Base-by-base conservation (phyloP, 495 filamentous ascomycete genomes). In the Ramalina intermedia region DNA sequence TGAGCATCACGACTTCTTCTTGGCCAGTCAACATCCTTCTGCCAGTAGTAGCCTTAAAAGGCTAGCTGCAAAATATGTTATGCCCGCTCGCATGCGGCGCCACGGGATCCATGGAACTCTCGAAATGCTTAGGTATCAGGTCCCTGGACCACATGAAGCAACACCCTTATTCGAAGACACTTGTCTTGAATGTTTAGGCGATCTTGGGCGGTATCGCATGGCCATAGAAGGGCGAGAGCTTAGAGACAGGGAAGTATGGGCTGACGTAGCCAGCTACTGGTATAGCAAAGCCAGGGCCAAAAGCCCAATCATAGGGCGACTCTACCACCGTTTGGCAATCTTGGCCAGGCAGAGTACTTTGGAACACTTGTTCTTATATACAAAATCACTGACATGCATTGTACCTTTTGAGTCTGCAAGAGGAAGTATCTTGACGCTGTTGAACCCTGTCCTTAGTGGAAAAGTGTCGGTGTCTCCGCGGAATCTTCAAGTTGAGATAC, bases 281-380 rank as follows among this genome's bases (percentile, higher is more conserved):
- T 94, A 93, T 53, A 78, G 67, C 37, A 82, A 79, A 61, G 85
- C 83, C 4, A 78, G 81, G 5, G 79, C 90, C 56, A 78, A 75
- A 39, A 76, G 68, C 33, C 84, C 87, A 0, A 70, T 72, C 3
- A 72, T 81, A 16, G 87, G 87, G 0, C 66, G 88, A 1, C 69
- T 93, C 3, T 87, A 91, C 47, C 88, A 94, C 61, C 87, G 93
- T 58, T 69, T 91, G 6, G 88, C 84, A 0, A 87, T 93, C 14
- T 65, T 93, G 14, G 81, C 87, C 11, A 70, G 85, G 12, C 85
- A 84, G 0, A 82, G 86, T 56, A 69, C 75, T 2, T 55, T 87
- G 0, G 79, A 82, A 53, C 86, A 93, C 58, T 63, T 93, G 0
- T 88, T 80, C 51, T 82, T 80, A 54, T 94, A 91, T 58, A 69